These are phyloP conservation scores for Fusarium succisae DNA, from an alignment of 2,329 filamentous ascomycete species.

Conservation along the genomic window DNA sequence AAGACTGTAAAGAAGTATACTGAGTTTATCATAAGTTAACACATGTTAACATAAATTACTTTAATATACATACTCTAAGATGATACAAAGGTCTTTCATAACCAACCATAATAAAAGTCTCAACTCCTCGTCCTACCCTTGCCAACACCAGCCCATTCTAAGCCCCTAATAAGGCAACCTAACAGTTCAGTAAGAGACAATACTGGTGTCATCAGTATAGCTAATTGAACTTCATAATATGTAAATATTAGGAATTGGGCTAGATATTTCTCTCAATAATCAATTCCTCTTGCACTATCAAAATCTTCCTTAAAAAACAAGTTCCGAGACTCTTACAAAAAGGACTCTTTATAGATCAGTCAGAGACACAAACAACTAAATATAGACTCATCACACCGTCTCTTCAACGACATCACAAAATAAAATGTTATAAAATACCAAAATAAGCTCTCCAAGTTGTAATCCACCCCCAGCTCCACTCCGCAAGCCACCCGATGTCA, in stretches of 20 bases:
- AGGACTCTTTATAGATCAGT: rapidly evolving
- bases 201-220: rapidly evolving
- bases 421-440: rapidly evolving
- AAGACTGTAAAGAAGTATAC: no score
- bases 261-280: rapidly evolving
- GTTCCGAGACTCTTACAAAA: not conserved
- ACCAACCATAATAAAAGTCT: not conserved
- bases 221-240: not conserved
- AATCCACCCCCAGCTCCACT: not conserved
- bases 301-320: rapidly evolving
- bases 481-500: not conserved
- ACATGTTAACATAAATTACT: no score
- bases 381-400: rapidly evolving
- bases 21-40: no score
- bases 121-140: not conserved
- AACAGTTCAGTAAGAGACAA: no score
- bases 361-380: not conserved
- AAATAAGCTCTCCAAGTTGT: not conserved
- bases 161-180: not conserved
- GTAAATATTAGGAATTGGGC: rapidly evolving
- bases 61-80: not conserved
- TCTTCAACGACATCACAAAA: not conserved
- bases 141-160: not conserved
- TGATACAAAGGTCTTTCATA: rapidly evolving
- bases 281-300: not conserved